Evolutionary conservation across 495 filamentous ascomycete genomes (phyloP), one percentile per base, ranked within the genome.

Genomic region (Penicillium arizonense): DNA sequence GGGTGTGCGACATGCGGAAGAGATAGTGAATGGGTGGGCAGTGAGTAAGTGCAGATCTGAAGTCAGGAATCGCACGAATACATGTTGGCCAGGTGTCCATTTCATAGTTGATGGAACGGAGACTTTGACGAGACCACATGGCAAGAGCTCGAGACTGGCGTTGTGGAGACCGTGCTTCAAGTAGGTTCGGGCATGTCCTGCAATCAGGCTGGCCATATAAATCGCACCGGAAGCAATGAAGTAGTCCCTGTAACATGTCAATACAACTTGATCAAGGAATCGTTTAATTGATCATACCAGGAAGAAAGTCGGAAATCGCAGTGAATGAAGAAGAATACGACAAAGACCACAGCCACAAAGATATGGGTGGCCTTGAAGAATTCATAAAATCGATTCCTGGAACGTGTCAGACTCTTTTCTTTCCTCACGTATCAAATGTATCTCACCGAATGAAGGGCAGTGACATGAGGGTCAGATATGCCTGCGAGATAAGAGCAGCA

Each of bases 191-290:
- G 70, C 41, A n/a, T 71, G 71, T 0, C 76, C 56, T 35, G 74
- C 67, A 34, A 76, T 37, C 23, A 77, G 67, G 7, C 70, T 74
- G 2, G 66, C 26, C 5, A 75, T 43, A 61, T 83, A 85, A 20
- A 86, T 55, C 2, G 69, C 67, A 0, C 63, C 78, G 0, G 77
- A 72, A 5, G 80, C 79, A 56, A 85, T 81, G 55, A 85, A 84
- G 58, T 86, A 87, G 57, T 84, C 79, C 75, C 73, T 78, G 45
- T 30, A 30, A 13, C 30, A 32, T 52, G 42, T 59, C 37, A 60
- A 39, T 39, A 11, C 20, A n/a, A 14, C 10, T 16, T 34, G 16
- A 14, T 47, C 42, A 14, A 33, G 16, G 12, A 14, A 12, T 44
- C n/a, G 11, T 1, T 23, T 41, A 12, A 10, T 24, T 33, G 20